Evolutionary conservation across 495 filamentous ascomycete species (phyloP).

Genomic region (Aspergillus hancockii): DNA sequence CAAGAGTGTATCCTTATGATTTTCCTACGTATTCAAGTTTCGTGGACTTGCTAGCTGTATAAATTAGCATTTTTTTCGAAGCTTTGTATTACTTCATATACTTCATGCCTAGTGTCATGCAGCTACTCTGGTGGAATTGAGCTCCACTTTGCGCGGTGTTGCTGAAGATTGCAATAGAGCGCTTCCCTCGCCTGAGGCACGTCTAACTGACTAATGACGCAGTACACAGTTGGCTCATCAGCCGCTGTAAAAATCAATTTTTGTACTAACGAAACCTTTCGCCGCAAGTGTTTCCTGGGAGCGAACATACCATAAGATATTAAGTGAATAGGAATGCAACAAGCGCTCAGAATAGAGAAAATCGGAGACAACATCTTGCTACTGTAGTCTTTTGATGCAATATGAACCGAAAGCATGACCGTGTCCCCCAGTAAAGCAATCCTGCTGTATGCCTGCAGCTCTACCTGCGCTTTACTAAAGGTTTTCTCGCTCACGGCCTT

Average conservation of each 20-base stretch:
- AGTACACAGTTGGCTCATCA: background rate
- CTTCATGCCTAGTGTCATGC: background rate
- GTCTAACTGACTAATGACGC: background rate
- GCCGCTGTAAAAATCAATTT: background rate
- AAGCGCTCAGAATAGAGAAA: background rate
- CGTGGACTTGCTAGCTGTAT: too few species aligned
- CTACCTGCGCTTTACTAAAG: background rate
- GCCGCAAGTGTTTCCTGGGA: too few species aligned
- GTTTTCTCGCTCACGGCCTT: background rate
- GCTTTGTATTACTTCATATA: too few species aligned
- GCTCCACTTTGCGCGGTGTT: background rate
- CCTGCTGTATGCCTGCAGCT: background rate
- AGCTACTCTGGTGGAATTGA: background rate
- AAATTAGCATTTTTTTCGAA: too few species aligned
- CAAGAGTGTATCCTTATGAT: too few species aligned
- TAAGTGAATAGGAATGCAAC: background rate
- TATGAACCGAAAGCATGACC: background rate
- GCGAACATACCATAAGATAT: slow-evolving; percentile 2
- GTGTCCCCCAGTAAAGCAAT: background rate
- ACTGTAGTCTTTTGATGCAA: background rate
- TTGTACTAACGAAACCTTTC: background rate
- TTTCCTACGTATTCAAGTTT: too few species aligned
- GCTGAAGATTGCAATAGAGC: background rate
- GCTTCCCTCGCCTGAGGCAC: background rate
- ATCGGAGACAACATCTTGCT: background rate